Conservation (phyloP, 2,329 filamentous ascomycete genomes). For the Beauveria asiatica region DNA sequence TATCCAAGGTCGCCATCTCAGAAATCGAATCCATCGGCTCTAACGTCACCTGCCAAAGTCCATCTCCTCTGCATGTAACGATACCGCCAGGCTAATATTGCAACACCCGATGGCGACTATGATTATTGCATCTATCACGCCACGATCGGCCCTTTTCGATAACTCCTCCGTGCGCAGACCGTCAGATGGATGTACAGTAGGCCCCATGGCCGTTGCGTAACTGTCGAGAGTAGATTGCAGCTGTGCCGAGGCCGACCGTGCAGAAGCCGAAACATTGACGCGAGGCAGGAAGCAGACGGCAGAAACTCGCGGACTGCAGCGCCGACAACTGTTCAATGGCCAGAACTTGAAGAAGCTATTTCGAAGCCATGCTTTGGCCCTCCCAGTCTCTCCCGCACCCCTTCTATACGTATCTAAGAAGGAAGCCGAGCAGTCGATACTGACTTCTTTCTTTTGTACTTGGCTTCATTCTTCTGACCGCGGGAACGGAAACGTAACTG, state of each 20-base stretch:
- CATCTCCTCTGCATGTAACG: background rate
- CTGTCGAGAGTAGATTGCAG: too few species aligned
- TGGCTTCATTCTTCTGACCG: background rate
- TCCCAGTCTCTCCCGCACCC: too few species aligned
- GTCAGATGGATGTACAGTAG: background rate
- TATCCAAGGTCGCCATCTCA: background rate
- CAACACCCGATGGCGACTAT: background rate
- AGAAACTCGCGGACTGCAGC: too few species aligned
- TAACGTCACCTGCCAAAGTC: background rate
- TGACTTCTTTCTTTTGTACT: background rate
- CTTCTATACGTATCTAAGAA: too few species aligned
- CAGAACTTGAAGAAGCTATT: too few species aligned
- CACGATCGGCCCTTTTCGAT: slow-evolving; percentile 6
- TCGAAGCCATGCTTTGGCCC: too few species aligned
- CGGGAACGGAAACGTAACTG: background rate
- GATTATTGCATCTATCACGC: background rate
- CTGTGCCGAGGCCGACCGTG: too few species aligned
- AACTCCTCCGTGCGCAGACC: background rate
- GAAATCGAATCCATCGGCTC: background rate
- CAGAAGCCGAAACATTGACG: too few species aligned
- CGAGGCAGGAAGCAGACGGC: too few species aligned
- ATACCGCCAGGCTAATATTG: background rate
- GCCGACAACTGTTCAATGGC: too few species aligned
- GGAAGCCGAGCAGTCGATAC: background rate
- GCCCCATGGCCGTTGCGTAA: background rate